A percentile compares a stretch with the other conserved stretches of the same genome.
Conservation (phyloP, 1,284 basidiomycete genomes). For the Cutaneotrichosporon curvatum region DNA sequence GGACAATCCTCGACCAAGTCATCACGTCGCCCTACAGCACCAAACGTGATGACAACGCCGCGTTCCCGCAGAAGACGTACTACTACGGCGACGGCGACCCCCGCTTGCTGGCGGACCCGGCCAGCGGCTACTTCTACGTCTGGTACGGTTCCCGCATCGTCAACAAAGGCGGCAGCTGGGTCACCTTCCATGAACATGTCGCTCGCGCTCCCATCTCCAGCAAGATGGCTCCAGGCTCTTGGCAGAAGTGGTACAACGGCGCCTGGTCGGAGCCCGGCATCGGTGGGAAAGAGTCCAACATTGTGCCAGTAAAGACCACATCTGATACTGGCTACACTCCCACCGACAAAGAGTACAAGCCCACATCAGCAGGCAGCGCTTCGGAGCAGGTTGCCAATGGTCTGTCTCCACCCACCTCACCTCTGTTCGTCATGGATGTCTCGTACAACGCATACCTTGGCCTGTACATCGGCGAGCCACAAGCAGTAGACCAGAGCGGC, state of each 20-base stretch:
- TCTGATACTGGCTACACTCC: constrained; percentile 6
- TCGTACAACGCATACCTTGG: constrained; percentile 13
- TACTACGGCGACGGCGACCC: constrained; percentile 14
- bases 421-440: constrained; percentile 14
- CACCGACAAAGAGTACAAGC: constrained; percentile 5
- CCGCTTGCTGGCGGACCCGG: constrained; percentile 5
- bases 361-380: constrained; percentile 1
- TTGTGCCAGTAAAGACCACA: constrained; percentile 3
- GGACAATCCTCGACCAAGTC: constrained; percentile 9
- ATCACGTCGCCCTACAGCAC: constrained; percentile 10
- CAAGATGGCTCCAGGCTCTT: constrained; percentile 9
- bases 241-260: constrained; percentile 12
- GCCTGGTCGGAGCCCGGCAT: constrained; percentile 9
- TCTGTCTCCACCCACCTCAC: constrained; percentile 1
- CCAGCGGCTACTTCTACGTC: constrained; percentile 13
- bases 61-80: constrained; percentile 10
- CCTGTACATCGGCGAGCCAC: constrained; percentile 11
- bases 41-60: constrained; percentile 1
- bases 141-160: constrained; percentile 12
- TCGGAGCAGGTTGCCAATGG: constrained; percentile 2
- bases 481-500: constrained; percentile 7
- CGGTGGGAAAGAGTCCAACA: constrained; percentile 8
- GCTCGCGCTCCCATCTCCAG: constrained; percentile 7
- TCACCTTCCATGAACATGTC: constrained; percentile 7
- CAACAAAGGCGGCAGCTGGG: constrained; percentile 12